These are phyloP conservation scores for Isochrysis galbana DNA, from an alignment of 78 protist genomes.

Conservation along the genomic window DNA sequence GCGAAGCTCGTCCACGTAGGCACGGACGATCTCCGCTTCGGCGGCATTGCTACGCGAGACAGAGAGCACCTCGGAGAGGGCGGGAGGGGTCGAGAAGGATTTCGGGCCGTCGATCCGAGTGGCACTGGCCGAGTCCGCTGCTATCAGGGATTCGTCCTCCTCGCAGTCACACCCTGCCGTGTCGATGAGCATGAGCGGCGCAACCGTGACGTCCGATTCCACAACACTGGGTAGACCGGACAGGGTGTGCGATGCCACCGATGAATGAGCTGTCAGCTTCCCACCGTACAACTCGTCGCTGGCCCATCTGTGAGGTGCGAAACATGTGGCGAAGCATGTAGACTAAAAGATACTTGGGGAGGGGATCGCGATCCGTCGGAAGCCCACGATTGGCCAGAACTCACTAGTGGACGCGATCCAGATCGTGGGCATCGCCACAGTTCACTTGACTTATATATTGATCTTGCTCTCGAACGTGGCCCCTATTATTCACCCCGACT, in stretches of 20 bases:
- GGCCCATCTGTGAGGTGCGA: neutral
- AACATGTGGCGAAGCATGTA: too few species aligned
- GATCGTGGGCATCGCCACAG: too few species aligned
- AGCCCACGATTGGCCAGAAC: too few species aligned
- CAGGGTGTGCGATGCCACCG: neutral
- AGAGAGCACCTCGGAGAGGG: neutral
- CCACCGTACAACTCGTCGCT: neutral
- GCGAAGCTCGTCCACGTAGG: conserved; percentile 53
- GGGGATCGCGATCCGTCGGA: too few species aligned
- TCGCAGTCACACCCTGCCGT: conserved; percentile 35
- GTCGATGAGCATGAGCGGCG: conserved; percentile 45
- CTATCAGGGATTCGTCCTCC: conserved; percentile 42
- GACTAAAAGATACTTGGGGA: too few species aligned
- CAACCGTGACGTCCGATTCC: neutral
- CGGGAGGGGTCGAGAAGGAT: neutral
- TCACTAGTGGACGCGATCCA: too few species aligned
- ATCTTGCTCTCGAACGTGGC: too few species aligned
- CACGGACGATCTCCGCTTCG: conserved; percentile 66
- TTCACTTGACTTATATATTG: too few species aligned
- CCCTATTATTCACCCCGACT: too few species aligned
- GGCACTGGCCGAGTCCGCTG: neutral
- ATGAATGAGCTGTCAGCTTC: neutral
- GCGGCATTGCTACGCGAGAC: conserved; percentile 59
- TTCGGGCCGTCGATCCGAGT: neutral
- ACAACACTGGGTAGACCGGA: too few species aligned